Base-by-base conservation (phyloP, 2,329 filamentous ascomycete species). In the Thelonectria rubi region DNA sequence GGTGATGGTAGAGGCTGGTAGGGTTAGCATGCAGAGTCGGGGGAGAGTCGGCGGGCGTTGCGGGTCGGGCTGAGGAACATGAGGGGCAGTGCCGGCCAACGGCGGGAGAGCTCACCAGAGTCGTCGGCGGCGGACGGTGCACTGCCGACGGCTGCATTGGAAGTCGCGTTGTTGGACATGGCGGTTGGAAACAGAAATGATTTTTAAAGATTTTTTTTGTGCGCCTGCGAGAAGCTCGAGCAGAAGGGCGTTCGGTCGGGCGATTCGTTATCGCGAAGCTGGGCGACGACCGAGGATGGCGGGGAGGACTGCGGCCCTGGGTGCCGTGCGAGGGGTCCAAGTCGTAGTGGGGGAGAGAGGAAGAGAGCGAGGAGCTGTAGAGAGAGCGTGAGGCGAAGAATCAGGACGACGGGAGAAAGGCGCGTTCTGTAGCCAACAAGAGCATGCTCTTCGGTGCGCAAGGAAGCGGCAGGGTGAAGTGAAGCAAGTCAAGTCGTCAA, bases 1-100 rank as follows among this genome's bases (percentile, higher is more conserved):
- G 50, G 82, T 84, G 53, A 84, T 84, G 39, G 82, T 81, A 24
- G 82, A 81, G 57, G 79, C 82, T 82, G 68, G 62, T 43, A 67
- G 62, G 57, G 74, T 76, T 69, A 77, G 74, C 68, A 69, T 70
- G 65, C 60, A 66, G 62, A 64, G 66, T 67, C 65, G 68, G 61
- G 47, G 51, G 43, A 52, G 51, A 60, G 55, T 64, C 65, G 63
- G 63, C 62, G 56, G 63, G 66, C 48, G 55, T 63, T 58, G 65
- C 59, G 65, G 66, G 55, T 66, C 67, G 63, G 62, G 64, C 55
- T 66, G 52, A 70, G 66, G 68, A 74, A 72, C 70, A 72, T 69
- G 74, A 77, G 73, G 74, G 75, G 75, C 72, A 75, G 63, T 66
- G 68, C 66, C 62, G 55, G 65, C 64, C 67, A 37, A 69, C 65